Conservation (phyloP, 257 asterid genomes). For the Echites panduratus region DNA sequence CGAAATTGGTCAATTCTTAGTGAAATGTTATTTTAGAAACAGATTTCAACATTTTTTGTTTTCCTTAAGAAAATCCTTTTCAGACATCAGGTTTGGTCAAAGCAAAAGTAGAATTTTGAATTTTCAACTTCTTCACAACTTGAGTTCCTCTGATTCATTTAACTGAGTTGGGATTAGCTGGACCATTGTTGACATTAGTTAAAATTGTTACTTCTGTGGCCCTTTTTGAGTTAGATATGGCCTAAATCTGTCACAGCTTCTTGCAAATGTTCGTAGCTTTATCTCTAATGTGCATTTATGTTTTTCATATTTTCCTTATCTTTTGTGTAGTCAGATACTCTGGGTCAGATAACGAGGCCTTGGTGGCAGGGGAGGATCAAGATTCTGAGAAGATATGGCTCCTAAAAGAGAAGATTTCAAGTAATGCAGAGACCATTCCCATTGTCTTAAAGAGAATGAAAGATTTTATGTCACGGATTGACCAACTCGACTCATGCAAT, state of each 20-base stretch:
- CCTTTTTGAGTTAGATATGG: neutral
- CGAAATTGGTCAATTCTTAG: neutral
- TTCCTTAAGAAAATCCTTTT: neutral
- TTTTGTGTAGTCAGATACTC: conserved; percentile 23
- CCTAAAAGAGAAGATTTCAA: conserved; percentile 61
- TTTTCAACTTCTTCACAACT: neutral
- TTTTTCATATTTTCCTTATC: conserved; percentile 11
- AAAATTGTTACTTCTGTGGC: neutral
- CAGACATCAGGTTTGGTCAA: neutral
- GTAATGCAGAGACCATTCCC: conserved; percentile 44
- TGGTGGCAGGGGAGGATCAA: conserved; percentile 21
- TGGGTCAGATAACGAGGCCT: conserved; percentile 24
- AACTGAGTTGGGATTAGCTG: neutral
- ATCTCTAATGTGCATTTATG: neutral
- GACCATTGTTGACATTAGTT: neutral
- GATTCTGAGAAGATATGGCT: conserved; percentile 42
- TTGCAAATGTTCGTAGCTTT: neutral
- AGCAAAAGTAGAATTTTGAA: neutral
- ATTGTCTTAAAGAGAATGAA: conserved; percentile 56
- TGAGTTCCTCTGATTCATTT: neutral
- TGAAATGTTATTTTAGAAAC: neutral
- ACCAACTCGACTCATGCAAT: conserved; percentile 39
- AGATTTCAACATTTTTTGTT: neutral
- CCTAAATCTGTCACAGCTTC: neutral
- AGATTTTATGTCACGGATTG: conserved; percentile 53